Evolutionary conservation across 148 eudicot species (phyloP).

Genomic region (Silene conica): DNA sequence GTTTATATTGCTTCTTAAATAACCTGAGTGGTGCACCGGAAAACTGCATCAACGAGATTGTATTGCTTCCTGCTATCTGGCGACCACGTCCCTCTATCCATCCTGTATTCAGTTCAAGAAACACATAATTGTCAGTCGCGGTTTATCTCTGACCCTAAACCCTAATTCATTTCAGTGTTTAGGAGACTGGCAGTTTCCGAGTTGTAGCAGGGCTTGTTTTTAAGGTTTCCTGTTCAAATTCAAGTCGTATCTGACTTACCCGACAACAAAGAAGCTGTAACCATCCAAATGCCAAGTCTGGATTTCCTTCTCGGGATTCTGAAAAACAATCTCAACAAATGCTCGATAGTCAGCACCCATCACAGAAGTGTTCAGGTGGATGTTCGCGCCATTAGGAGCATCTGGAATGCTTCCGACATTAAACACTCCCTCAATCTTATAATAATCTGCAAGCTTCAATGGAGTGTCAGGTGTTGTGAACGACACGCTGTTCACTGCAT

Average conservation of each 20-base stretch:
- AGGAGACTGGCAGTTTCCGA: too few relatives aligned
- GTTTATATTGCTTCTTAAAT: background rate
- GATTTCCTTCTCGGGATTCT: constrained; percentile 57
- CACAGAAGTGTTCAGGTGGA: constrained; percentile 71
- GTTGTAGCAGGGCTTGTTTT: too few relatives aligned
- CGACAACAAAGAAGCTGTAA: constrained; percentile 82
- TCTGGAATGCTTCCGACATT: constrained; percentile 60
- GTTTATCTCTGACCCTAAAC: too few relatives aligned
- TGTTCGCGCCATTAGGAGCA: constrained; percentile 50
- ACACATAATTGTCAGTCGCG: background rate
- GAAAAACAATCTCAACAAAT: constrained; percentile 74
- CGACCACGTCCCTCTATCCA: constrained; percentile 90
- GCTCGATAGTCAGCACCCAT: constrained; percentile 60
- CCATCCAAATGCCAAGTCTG: constrained; percentile 87
- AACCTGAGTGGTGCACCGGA: constrained; percentile 82
- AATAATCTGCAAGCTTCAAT: constrained; percentile 78
- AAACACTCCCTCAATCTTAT: constrained; percentile 75
- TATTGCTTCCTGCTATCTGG: constrained; percentile 58
- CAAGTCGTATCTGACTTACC: constrained; percentile 42
- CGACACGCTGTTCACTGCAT: constrained; percentile 84
- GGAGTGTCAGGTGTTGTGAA: constrained; percentile 80
- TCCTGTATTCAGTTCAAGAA: constrained; percentile 42
- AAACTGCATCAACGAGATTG: constrained; percentile 82
- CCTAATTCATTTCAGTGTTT: too few relatives aligned
- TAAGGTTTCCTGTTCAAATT: too few relatives aligned